These are phyloP conservation scores for Juglanconis sp. DNA, from an alignment of 2,329 filamentous ascomycete genomes.

Conservation along the genomic window DNA sequence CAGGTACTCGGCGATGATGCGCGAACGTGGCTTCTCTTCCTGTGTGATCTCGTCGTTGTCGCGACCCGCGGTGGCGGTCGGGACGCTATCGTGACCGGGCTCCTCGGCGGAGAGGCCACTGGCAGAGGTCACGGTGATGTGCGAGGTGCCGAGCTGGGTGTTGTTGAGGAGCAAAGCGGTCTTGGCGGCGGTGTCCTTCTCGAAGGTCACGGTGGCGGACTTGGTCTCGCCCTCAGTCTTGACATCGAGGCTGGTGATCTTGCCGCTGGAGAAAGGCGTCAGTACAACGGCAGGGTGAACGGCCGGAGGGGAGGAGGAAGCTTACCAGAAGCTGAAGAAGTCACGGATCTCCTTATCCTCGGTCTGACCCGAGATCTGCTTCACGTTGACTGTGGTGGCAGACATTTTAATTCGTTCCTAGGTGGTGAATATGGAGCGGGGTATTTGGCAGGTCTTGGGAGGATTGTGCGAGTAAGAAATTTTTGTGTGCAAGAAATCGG, in stretches of 20 bases:
- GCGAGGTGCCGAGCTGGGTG: conserved; percentile 84
- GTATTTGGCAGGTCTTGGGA: neutral
- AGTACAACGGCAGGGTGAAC: neutral
- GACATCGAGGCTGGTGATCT: conserved; percentile 81
- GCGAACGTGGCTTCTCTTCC: conserved; percentile 93
- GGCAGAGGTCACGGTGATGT: conserved; percentile 71
- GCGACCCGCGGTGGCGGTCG: conserved; percentile 53
- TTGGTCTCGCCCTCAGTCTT: conserved; percentile 67
- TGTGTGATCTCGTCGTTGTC: conserved; percentile 74
- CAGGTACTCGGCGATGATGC: conserved; percentile 94
- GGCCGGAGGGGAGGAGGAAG: conserved; percentile 9
- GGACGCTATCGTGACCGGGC: conserved; percentile 43
- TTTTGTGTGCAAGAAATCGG: neutral
- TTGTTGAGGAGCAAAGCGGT: conserved; percentile 96
- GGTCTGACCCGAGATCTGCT: conserved; percentile 80
- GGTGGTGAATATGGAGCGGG: neutral
- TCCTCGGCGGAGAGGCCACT: conserved; percentile 58
- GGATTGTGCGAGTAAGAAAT: neutral
- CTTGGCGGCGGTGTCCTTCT: conserved; percentile 95
- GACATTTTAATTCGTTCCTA: conserved; percentile 42
- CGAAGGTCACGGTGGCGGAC: conserved; percentile 89
- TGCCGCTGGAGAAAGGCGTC: conserved; percentile 59
- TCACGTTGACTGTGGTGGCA: conserved; percentile 73
- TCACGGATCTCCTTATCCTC: conserved; percentile 88
- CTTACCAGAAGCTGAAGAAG: conserved; percentile 95